phyloP scores from a whole-genome alignment of 257 asterid genomes.

The Penstemon eatonii region DNA sequence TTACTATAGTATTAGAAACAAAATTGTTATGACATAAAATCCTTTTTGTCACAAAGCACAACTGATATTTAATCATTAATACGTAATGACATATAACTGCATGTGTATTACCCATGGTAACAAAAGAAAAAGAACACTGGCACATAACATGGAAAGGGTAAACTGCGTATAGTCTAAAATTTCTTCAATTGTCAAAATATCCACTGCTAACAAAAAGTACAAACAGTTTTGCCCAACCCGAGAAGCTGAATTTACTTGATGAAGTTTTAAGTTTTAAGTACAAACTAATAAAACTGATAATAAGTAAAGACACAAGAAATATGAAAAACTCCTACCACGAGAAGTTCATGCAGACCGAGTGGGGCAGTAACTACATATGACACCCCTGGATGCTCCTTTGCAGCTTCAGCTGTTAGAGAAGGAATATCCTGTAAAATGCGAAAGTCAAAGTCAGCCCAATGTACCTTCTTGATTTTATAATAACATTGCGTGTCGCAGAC shows the following conservation, averaged over 20 bases:
- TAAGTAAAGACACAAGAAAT: slow-evolving; percentile 13
- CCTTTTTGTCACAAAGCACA: too few relatives aligned
- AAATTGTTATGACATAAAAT: neutral
- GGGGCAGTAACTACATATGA: slow-evolving; percentile 79
- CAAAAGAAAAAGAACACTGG: neutral
- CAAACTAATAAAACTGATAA: neutral
- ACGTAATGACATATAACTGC: neutral
- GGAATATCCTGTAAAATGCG: slow-evolving; percentile 73
- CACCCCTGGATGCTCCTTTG: slow-evolving; percentile 85
- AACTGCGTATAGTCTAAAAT: neutral
- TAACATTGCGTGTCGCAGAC: neutral
- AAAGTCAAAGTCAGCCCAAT: slow-evolving; percentile 2
- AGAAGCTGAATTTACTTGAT: neutral
- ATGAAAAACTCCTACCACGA: slow-evolving; percentile 54
- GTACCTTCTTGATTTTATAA: neutral
- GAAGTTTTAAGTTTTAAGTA: neutral
- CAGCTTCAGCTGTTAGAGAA: slow-evolving; percentile 89
- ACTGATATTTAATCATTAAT: too few relatives aligned
- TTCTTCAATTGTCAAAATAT: neutral
- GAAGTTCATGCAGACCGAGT: slow-evolving; percentile 79
- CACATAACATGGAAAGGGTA: neutral
- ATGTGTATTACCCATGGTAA: neutral
- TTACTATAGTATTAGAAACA: neutral
- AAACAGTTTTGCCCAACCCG: neutral
- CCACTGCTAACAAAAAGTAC: neutral